Conservation (phyloP, 2,329 filamentous ascomycete genomes). For the Onygenales sp. region DNA sequence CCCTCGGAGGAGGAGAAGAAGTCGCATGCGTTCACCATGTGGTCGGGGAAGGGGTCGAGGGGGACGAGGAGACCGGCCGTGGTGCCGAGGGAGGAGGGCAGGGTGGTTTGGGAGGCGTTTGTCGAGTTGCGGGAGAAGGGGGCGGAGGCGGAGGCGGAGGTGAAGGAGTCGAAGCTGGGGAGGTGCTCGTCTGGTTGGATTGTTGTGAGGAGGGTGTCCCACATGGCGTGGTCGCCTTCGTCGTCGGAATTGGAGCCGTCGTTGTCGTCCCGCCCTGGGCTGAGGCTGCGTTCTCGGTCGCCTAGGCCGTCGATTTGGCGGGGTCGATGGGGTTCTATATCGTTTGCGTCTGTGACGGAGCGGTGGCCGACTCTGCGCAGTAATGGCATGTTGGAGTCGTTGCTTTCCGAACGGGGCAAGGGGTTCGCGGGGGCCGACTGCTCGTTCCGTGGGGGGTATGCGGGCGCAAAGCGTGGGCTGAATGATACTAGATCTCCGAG, state of each 20-base stretch:
- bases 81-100: constrained; percentile 15
- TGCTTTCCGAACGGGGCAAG: constrained; percentile 9
- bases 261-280: constrained; percentile 34
- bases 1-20: constrained; percentile 6
- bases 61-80: constrained; percentile 12
- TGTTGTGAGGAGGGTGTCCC: constrained; percentile 73
- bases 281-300: constrained; percentile 75
- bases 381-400: constrained; percentile 17
- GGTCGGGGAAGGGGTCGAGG: constrained; percentile 1
- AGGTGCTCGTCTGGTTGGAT: constrained; percentile 72
- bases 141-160: constrained; percentile 20
- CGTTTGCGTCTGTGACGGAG: constrained; percentile 17
- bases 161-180: constrained; percentile 68
- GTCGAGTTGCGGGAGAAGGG: constrained; percentile 23
- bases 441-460: constrained; percentile 14
- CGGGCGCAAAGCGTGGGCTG: constrained; percentile 37
- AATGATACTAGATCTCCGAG: constrained; percentile 17
- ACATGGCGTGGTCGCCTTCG: constrained; percentile 36
- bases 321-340: constrained; percentile 13
- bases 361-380: constrained; percentile 27
- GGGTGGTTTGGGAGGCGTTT: constrained; percentile 36
- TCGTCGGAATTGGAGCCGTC: constrained; percentile 27
- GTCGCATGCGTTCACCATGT: constrained; percentile 5
- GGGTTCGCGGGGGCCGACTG: background rate
- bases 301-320: constrained; percentile 60